Base-by-base conservation (phyloP, 129 eudicot species). In the Ambrosia trifida region DNA sequence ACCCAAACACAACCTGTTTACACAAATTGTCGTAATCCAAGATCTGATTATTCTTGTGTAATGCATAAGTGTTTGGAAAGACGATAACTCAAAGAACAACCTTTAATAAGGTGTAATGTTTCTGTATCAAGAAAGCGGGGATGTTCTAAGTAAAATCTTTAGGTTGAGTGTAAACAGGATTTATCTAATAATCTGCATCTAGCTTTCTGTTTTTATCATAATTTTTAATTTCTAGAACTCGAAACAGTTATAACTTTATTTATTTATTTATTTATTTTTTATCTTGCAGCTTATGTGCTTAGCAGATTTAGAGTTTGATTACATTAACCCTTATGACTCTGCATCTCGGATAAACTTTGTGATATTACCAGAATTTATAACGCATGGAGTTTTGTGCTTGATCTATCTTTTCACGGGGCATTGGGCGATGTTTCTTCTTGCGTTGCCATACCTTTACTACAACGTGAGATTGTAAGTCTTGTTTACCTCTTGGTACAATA, bases 291-390 rank as follows among this genome's bases (percentile, higher is more conserved):
- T 95, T 20, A 86, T 95, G 97, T 95, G 99, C 88, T 86, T 95
- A 75, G 93, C 99, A 16, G 99, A 95, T 88, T 80, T 95, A 73
- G 99, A 95, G 84, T 90, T 87, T 54, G 99, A 95, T 85, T 95
- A 95, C 83, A 90, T 90, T 72, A 95, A 95, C 69, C 99, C 99
- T 10, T 95, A 95, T 14, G 99, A 95, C 75, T 82, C 99, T 33
- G 96, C 99, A 54, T 76, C 89, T 52, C 86, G 96, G 73, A 95
- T 95, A 76, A 95, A 95, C 87, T 77, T 54, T 75, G 89, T 86
- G 71, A 70, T 95, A 56, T 64, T 95, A 45, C 99, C 97, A 0
- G 99, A 95, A 73, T 88, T 87, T 75, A 86, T 90, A 47, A 86
- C 92, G 0, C 91, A 86, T 74, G 97, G 87, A 56, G 89, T 83